phyloP scores from a whole-genome alignment of 768 basidiomycete genomes.

The Boletus rufocinnamomeus region DNA sequence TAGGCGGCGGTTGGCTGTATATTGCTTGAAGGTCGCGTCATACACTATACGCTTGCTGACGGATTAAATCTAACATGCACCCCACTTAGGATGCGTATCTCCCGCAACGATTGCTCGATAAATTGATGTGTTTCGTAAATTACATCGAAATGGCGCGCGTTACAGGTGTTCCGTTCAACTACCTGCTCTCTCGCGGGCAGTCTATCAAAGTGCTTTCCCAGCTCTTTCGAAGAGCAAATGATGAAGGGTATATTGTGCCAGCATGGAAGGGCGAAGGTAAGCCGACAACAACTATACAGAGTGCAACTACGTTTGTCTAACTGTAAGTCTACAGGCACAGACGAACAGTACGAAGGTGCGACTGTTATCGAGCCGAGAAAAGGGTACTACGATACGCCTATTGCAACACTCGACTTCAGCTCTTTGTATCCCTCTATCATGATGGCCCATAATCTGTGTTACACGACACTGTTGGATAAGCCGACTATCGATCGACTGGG shows the following conservation, averaged over 20 bases:
- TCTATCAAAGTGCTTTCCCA: constrained; percentile 99
- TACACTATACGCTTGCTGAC: background rate
- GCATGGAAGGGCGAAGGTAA: constrained; percentile 81
- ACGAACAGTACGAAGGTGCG: constrained; percentile 98
- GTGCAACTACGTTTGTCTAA: background rate
- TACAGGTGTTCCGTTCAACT: constrained; percentile 99
- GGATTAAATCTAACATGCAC: constrained; percentile 2
- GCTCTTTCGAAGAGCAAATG: constrained; percentile 89
- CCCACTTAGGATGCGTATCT: constrained; percentile 87
- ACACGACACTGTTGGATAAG: constrained; percentile 92
- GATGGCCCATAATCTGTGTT: constrained; percentile 99
- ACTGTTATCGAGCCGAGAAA: constrained; percentile 97
- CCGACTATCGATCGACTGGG: constrained; percentile 71
- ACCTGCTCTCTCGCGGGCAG: constrained; percentile 88
- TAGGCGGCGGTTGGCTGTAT: constrained; percentile 88
- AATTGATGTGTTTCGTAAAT: constrained; percentile 99
- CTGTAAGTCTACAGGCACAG: constrained; percentile 55
- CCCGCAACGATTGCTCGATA: constrained; percentile 93
- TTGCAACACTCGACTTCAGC: constrained; percentile 98
- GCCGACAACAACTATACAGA: constrained; percentile 7
- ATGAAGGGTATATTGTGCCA: constrained; percentile 89
- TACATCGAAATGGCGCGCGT: constrained; percentile 99
- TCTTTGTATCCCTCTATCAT: constrained; percentile 99
- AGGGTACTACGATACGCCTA: constrained; percentile 95
- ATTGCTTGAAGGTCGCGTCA: constrained; percentile 84